Percentiles rank a stretch among this genome's conserved stretches.
Evolutionary conservation across 2,329 filamentous ascomycete genomes (phyloP).

Genomic region (Colletotrichum siamense): DNA sequence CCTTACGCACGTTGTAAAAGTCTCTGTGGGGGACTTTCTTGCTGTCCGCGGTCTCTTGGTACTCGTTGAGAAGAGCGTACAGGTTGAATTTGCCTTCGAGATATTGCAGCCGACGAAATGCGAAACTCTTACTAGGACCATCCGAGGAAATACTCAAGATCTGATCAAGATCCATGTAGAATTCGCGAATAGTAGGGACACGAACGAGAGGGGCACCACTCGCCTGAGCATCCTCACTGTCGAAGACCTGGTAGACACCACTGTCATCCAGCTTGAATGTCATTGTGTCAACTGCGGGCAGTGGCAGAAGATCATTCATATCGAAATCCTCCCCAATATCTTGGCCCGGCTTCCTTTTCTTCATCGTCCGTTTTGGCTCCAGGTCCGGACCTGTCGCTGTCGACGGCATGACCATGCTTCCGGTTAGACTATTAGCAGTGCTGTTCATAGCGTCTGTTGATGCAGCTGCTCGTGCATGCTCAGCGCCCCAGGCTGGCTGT

Average conservation of each 20-base stretch:
- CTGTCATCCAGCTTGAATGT: constrained; percentile 80
- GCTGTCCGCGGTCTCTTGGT: constrained; percentile 96
- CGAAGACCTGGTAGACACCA: constrained; percentile 93
- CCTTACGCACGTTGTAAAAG: constrained; percentile 98
- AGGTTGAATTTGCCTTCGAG: constrained; percentile 97
- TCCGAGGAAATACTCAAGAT: constrained; percentile 91
- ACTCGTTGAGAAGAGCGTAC: constrained; percentile 92
- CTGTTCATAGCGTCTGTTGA: constrained; percentile 39
- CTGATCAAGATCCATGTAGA: constrained; percentile 91
- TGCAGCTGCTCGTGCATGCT: constrained; percentile 27
- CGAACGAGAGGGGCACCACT: constrained; percentile 74
- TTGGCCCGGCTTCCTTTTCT: constrained; percentile 82
- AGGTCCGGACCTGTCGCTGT: constrained; percentile 29
- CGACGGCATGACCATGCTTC: constrained; percentile 45
- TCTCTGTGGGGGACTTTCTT: constrained; percentile 97
- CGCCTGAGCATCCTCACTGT: constrained; percentile 67
- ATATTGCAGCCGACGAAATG: constrained; percentile 92
- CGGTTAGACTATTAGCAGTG: constrained; percentile 49
- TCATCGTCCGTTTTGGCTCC: constrained; percentile 51
- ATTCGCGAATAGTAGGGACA: constrained; percentile 93
- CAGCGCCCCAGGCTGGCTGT: constrained; percentile 77
- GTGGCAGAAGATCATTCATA: constrained; percentile 76
- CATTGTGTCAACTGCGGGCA: constrained; percentile 75
- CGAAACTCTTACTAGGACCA: constrained; percentile 95
- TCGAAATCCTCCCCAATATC: constrained; percentile 94